phyloP scores from a whole-genome alignment of 495 filamentous ascomycete species.

The Copromyces sp. region DNA sequence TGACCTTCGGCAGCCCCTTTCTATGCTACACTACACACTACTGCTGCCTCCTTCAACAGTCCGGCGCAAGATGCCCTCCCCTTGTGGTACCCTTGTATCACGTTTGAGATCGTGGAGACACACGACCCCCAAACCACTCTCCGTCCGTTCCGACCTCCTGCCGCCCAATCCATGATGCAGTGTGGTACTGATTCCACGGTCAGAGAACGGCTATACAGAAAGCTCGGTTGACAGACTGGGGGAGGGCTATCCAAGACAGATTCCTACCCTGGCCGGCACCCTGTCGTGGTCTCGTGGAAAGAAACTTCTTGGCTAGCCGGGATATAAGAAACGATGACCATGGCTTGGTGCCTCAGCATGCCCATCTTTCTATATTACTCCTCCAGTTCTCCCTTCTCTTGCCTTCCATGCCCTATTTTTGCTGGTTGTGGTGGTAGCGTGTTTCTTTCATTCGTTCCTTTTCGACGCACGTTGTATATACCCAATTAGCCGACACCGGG shows the following conservation, averaged over 20 bases:
- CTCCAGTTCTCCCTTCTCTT: constrained; percentile 11
- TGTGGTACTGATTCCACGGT: constrained; percentile 19
- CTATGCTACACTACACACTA: constrained; percentile 13
- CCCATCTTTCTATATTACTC: constrained; percentile 15
- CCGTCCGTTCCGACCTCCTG: constrained; percentile 17
- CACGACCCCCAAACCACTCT: constrained; percentile 15
- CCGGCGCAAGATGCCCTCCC: constrained; percentile 11
- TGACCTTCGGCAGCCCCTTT: constrained; percentile 6
- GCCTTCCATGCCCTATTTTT: constrained; percentile 24
- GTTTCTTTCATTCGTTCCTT: constrained; percentile 41
- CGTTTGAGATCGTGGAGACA: constrained; percentile 38
- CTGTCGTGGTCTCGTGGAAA: neutral
- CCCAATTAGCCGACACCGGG: constrained; percentile 24
- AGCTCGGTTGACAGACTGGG: constrained; percentile 11
- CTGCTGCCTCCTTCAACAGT: constrained; percentile 20
- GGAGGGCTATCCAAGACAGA: constrained; percentile 2
- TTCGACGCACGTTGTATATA: constrained; percentile 30
- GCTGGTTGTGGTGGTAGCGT: constrained; percentile 35
- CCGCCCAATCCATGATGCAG: constrained; percentile 15
- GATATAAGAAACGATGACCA: constrained; percentile 35
- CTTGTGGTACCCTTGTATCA: constrained; percentile 23
- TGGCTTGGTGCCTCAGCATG: constrained; percentile 19
- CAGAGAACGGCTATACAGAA: constrained; percentile 7
- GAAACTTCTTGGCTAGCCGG: constrained; percentile 26
- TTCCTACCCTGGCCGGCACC: neutral